Percentiles rank a stretch among this genome's conserved stretches.
phyloP scores from a whole-genome alignment of 2,329 filamentous ascomycete species.

The Ophiobolus disseminans region DNA sequence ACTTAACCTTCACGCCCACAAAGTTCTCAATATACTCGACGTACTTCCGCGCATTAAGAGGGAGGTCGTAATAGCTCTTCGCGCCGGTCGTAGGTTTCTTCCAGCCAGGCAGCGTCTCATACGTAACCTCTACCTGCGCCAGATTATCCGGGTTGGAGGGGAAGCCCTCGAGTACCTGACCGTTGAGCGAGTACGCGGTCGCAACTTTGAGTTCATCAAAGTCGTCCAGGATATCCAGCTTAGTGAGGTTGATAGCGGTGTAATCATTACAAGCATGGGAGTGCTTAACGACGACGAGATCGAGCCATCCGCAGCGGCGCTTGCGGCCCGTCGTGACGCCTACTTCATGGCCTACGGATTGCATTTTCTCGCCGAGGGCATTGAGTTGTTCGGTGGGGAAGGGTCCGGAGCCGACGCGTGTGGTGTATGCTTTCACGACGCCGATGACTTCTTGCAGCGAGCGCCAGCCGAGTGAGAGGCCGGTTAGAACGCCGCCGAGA shows the following conservation, averaged over 20 bases:
- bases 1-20: slow-evolving; percentile 68
- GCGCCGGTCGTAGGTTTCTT: slow-evolving; percentile 67
- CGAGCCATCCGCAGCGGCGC: slow-evolving; percentile 70
- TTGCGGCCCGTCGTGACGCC: slow-evolving; percentile 66
- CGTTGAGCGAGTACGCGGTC: slow-evolving; percentile 70
- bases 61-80: slow-evolving; percentile 68
- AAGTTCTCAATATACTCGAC: slow-evolving; percentile 72
- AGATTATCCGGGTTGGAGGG: slow-evolving; percentile 68
- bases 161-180: slow-evolving; percentile 66
- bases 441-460: slow-evolving; percentile 69
- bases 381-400: slow-evolving; percentile 73
- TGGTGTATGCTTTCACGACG: slow-evolving; percentile 73
- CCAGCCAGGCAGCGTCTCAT: slow-evolving; percentile 75
- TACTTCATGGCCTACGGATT: slow-evolving; percentile 63
- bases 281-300: slow-evolving; percentile 74
- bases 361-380: slow-evolving; percentile 63
- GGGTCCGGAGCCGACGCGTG: slow-evolving; percentile 65
- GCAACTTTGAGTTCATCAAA: slow-evolving; percentile 79
- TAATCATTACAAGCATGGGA: slow-evolving; percentile 71
- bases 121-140: slow-evolving; percentile 67
- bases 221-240: slow-evolving; percentile 74
- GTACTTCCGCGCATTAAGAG: slow-evolving; percentile 69
- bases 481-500: slow-evolving; percentile 68
- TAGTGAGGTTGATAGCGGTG: slow-evolving; percentile 68
- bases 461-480: slow-evolving; percentile 66